phyloP scores from a whole-genome alignment of 306 rosid genomes.

The peach (Prunus persica) region Prunus_persica_NCBIv2 NC_034016.1:18144501-18145000 shows the following conservation, averaged over 20 bases:
- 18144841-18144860: constrained; percentile 24
- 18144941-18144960: constrained; percentile 85
- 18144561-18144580: not conserved
- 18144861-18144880: constrained; percentile 93
- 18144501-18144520: constrained; percentile 93
- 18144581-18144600: not conserved
- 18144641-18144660: not conserved
- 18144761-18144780: constrained; percentile 79
- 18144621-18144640: not conserved
- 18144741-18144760: constrained; percentile 87
- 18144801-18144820: not conserved
- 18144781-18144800: constrained; percentile 6
- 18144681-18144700: constrained; percentile 57
- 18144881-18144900: constrained; percentile 95
- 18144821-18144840: constrained; percentile 26
- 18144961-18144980: constrained; percentile 55
- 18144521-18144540: constrained; percentile 36
- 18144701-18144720: constrained; percentile 82
- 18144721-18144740: constrained; percentile 90
- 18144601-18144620: not conserved
- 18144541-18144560: not conserved
- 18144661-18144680: not conserved
- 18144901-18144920: constrained; percentile 92
- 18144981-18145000: not conserved
- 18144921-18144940: constrained; percentile 88